Base-by-base conservation (phyloP, 495 filamentous ascomycete species). In the Penicillium verhagenii region DNA sequence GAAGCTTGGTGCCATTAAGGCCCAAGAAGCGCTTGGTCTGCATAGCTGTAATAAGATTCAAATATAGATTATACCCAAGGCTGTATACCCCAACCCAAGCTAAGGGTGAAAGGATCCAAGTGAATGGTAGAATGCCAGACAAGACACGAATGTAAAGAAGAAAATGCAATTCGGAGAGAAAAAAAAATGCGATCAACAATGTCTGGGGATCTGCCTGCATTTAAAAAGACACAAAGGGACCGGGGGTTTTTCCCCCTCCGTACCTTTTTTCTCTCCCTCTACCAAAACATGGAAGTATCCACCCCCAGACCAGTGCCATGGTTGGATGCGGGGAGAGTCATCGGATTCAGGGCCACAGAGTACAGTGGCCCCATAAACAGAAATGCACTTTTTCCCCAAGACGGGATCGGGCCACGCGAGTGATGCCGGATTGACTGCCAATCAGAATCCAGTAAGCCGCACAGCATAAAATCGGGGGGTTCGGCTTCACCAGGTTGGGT, bases 1-100 rank as follows among this genome's bases (percentile, higher is more conserved):
- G 87, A 31, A 91, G 79, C 66, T 73, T 74, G 35, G 74, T 68
- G 74, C 87, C 87, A 58, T 78, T 78, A 51, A 90, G 82, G 70
- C 87, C 87, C 55, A 88, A 81, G 63, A 81, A 89, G 14, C 47
- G 51, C 9, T 48, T 67, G 20, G 63, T 56, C 16, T 51, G 56
- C 69, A 72, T 73, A 1, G 4, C 19, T 23, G 24, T 10, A 18
- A 16, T 37, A 24, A 13, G 26, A 11, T 9, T 35, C 28, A 37
- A 23, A 20, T 20, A 14, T 49, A 13, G 23, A 23, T 14, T 49
- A 8, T 20, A 16, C 47, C 23, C 14, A 39, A 33, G 18, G 23
- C 39, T 40, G 35, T 33, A 37, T 19, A 50, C 39, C 20, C 47
- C 49, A 33, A 48, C 23, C 42, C 23, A 45, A 23, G 25, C 42